Conservation (phyloP, 768 basidiomycete species). For the Lepiota subincarnata region DNA sequence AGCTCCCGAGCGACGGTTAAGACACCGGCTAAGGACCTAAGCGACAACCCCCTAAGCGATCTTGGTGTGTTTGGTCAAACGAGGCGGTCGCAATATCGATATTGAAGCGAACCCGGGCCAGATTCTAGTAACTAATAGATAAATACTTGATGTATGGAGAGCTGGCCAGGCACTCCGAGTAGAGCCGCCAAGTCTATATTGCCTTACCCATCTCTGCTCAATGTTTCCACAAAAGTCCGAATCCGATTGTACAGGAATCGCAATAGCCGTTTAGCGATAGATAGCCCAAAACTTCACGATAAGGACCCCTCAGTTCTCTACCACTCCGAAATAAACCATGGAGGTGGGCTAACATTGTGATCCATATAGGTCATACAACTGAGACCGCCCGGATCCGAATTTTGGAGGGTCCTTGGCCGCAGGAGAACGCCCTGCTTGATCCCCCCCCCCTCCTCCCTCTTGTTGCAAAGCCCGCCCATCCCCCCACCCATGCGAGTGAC, state of each 20-base stretch:
- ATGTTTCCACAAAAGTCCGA: neutral
- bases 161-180: slow-evolving; percentile 1
- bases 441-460: too few relatives aligned
- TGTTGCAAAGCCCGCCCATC: neutral
- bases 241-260: slow-evolving; percentile 6
- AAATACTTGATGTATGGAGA: neutral
- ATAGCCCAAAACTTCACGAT: neutral
- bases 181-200: neutral
- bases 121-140: neutral
- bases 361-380: too few relatives aligned
- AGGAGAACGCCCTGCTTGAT: too few relatives aligned
- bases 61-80: neutral
- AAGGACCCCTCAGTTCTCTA: neutral
- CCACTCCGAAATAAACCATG: neutral
- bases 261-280: neutral
- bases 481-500: neutral
- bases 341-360: too few relatives aligned
- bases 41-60: neutral
- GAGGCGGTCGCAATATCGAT: neutral
- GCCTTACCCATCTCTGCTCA: slow-evolving; percentile 1
- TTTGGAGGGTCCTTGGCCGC: too few relatives aligned
- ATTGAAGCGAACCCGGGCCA: neutral
- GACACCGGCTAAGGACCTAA: neutral
- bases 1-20: slow-evolving; percentile 1
- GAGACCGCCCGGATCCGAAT: too few relatives aligned